Evolutionary conservation across 306 rosid genomes (phyloP), one percentile per base, ranked within the genome.

Genomic region (Gleditsia sinensis): DNA sequence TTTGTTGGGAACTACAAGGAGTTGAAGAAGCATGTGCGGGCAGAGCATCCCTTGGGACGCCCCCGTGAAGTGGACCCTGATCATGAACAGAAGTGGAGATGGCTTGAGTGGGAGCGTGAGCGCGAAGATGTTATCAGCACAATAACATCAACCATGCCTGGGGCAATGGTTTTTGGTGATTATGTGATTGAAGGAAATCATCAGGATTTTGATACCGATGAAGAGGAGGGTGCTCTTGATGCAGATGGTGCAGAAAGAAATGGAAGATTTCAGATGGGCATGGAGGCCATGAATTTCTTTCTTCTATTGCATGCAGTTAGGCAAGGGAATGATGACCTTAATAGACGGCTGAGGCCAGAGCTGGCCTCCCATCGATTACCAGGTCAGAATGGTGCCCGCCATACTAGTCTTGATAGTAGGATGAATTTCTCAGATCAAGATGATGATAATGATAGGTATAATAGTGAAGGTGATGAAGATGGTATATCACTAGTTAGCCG

Each of bases 71-170:
- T 95, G 67, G 98, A 95, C 80, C 99, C 99, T 9, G 75, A 61
- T 3, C 85, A 74, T 37, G 99, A 95, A 78, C 98, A 90, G 80
- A 95, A 90, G 74, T 95, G 99, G 99, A 87, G 94, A 83, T 86
- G 94, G 85, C 96, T 95, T 33, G 98, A 92, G 81, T 89, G 95
- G 78, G 98, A 95, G 81, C 92, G 89, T 28, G 99, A 95, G 72
- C 86, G 89, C 20, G 92, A 95, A 70, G 99, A 95, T 78, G 98
- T 90, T 78, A 92, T 95, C 76, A 95, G 99, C 87, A 92, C 98
- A 62, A 89, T 95, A 59, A 88, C 88, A 60, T 90, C 98, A 24
- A 70, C 98, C 69, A 90, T 87, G 80, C 99, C 99, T 0, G 98
- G 98, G 61, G 96, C 99, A 67, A 85, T 92, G 86, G 87, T 95